Percentiles rank a stretch among this genome's conserved stretches.
Evolutionary conservation across 2,329 filamentous ascomycete species (phyloP).

Genomic region (Rutstroemia sp.): DNA sequence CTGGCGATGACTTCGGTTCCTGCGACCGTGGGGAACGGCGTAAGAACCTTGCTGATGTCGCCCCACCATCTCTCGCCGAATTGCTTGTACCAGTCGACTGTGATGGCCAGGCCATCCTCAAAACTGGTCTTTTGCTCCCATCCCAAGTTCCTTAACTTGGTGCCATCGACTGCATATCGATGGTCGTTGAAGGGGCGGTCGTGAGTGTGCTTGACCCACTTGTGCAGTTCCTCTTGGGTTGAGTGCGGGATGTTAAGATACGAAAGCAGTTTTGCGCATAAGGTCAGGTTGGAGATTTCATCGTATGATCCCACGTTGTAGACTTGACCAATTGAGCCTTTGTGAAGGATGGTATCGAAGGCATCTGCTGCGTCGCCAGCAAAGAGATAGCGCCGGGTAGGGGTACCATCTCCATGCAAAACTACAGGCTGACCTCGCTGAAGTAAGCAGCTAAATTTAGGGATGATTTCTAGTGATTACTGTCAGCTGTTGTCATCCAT

Average conservation of each 20-base stretch:
- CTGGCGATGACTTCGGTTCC: slow-evolving; percentile 45
- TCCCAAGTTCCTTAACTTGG: slow-evolving; percentile 58
- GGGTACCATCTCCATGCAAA: slow-evolving; percentile 69
- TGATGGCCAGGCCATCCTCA: slow-evolving; percentile 53
- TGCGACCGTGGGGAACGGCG: slow-evolving; percentile 57
- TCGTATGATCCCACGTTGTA: slow-evolving; percentile 79
- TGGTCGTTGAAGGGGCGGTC: slow-evolving; percentile 76
- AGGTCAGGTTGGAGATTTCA: slow-evolving; percentile 66
- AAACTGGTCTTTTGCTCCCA: slow-evolving; percentile 64
- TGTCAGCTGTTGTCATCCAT: slow-evolving; percentile 8
- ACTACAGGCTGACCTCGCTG: slow-evolving; percentile 59
- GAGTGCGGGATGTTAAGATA: slow-evolving; percentile 51
- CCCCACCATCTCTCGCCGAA: slow-evolving; percentile 68
- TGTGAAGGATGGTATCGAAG: slow-evolving; percentile 78
- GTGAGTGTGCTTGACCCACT: slow-evolving; percentile 66
- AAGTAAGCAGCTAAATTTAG: slow-evolving; percentile 70
- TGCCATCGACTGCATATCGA: slow-evolving; percentile 64
- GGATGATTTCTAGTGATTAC: slow-evolving; percentile 60
- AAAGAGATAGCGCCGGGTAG: slow-evolving; percentile 69
- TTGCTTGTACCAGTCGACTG: slow-evolving; percentile 62
- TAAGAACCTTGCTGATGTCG: slow-evolving; percentile 60
- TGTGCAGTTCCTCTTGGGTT: slow-evolving; percentile 45
- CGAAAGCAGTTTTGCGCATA: slow-evolving; percentile 58
- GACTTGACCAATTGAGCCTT: slow-evolving; percentile 63
- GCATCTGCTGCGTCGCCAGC: slow-evolving; percentile 75